phyloP scores from a whole-genome alignment of 2,329 filamentous ascomycete genomes.

The Bipolaris cookei region DNA sequence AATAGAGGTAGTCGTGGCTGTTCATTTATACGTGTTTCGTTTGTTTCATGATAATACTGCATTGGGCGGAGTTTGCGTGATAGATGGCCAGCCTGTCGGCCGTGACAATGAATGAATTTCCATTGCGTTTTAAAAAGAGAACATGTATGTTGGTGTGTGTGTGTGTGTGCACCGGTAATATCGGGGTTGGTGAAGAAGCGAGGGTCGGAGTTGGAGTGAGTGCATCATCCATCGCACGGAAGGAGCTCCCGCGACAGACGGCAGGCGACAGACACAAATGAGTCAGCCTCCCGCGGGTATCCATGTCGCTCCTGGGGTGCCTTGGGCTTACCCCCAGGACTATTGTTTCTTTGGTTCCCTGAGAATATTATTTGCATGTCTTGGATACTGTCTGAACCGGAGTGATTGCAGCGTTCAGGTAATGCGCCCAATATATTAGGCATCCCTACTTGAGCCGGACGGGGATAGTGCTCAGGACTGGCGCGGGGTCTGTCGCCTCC shows the following conservation, averaged over 20 bases:
- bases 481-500: slow-evolving; percentile 13
- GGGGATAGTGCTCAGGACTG: slow-evolving; percentile 12
- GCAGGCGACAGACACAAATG: slow-evolving; percentile 5
- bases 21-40: not conserved
- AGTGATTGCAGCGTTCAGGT: not conserved
- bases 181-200: no score
- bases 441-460: slow-evolving; percentile 6
- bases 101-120: not conserved
- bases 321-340: not conserved
- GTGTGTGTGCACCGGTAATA: no score
- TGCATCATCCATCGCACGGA: no score
- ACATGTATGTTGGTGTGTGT: not conserved
- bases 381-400: not conserved
- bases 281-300: slow-evolving; percentile 1
- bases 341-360: not conserved
- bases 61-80: slow-evolving; percentile 29
- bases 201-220: no score
- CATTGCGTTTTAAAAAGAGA: not conserved
- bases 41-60: slow-evolving; percentile 13
- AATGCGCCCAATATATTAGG: slow-evolving; percentile 5
- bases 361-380: not conserved
- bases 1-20: slow-evolving; percentile 9
- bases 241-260: not conserved
- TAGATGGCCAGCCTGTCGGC: not conserved
- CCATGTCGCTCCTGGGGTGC: not conserved